phyloP scores from a whole-genome alignment of 129 eudicot genomes.

The Artemisia tridentata region DNA sequence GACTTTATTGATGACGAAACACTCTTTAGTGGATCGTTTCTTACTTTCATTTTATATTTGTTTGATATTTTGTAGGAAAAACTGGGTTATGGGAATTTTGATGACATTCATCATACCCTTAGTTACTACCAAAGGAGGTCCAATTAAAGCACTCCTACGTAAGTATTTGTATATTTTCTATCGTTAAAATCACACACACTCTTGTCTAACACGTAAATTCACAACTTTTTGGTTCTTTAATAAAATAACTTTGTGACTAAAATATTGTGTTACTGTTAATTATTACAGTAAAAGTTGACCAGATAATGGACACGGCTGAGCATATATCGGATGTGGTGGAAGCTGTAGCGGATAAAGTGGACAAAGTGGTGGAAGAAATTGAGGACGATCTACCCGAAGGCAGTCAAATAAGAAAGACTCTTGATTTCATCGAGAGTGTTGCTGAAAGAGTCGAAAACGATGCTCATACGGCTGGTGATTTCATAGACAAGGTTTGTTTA shows the following conservation, averaged over 20 bases:
- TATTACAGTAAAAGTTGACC: slow-evolving; percentile 31
- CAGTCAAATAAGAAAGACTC: slow-evolving; percentile 33
- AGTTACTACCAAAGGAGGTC: slow-evolving; percentile 54
- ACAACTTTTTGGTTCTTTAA: not conserved
- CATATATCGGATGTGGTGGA: slow-evolving; percentile 41
- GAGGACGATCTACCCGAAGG: slow-evolving; percentile 47
- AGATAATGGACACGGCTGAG: slow-evolving; percentile 36
- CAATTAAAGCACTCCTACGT: slow-evolving; percentile 36
- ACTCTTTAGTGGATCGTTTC: not conserved
- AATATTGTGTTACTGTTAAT: not conserved
- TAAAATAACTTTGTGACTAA: not conserved
- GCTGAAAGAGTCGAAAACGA: slow-evolving; percentile 44
- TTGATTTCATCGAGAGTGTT: slow-evolving; percentile 33
- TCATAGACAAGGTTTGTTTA: slow-evolving; percentile 48
- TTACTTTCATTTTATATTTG: not conserved
- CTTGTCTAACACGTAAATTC: too few species aligned
- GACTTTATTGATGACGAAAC: too few species aligned
- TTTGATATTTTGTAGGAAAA: slow-evolving; percentile 35
- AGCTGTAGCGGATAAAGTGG: slow-evolving; percentile 53
- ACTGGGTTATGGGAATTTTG: slow-evolving; percentile 45
- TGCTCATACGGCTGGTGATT: slow-evolving; percentile 39
- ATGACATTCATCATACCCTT: slow-evolving; percentile 40
- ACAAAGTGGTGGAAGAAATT: slow-evolving; percentile 50
- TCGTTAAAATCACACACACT: not conserved
- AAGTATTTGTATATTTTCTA: slow-evolving; percentile 23